Base-by-base conservation (phyloP, 371 early-diverging fungal genomes). In the Saksenaea vasiformis region DNA sequence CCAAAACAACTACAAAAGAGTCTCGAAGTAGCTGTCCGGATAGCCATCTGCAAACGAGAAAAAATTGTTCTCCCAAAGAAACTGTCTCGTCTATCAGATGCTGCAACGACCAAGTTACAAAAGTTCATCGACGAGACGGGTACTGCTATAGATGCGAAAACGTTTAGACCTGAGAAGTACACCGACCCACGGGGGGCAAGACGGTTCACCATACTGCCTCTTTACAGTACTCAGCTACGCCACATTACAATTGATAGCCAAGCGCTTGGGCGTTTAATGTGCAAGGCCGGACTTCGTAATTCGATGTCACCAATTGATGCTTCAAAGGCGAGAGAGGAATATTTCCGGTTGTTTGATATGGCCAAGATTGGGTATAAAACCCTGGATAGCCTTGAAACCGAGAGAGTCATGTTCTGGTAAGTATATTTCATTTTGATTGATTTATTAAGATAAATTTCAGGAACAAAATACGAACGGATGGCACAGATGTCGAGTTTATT, bases 151-250 rank as follows among this genome's bases (percentile, higher is more conserved):
- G 47, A 60, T 5, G 14, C 7, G 5, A 36, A 36, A 5, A 60
- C 36, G 11, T 60, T 60, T 17, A 43, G 17, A 17, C 24, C 44
- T 1, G 34, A 51, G 31, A 58, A 58, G 24, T 58, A 58, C 13
- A 39, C 58, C n/a, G 58, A 58, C 15, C 58, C 41, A 9, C 38
- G 39, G 27, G 58, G 24, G 0, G 27, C 58, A 19, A 3, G 58
- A 24, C 38, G 39, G 17, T 58, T 58, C 22, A 41, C 11, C 1
- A 39, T 39, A 3, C 39, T 39, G 11, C 39, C 39, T 39, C 2
- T n/a, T 1, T n/a, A 39, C 5, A 39, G 39, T n/a, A 5, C 11
- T 11, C 39, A 39, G n/a, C 3, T 39, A 11, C 39, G 39, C 5
- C 39, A 39, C 11, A 11, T 39, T n/a, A 14, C 39, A 11, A 39